Percentiles rank a stretch among this genome's conserved stretches.
Evolutionary conservation across 2,329 filamentous ascomycete species (phyloP).

Genomic region (Sarocladium kiliense): DNA sequence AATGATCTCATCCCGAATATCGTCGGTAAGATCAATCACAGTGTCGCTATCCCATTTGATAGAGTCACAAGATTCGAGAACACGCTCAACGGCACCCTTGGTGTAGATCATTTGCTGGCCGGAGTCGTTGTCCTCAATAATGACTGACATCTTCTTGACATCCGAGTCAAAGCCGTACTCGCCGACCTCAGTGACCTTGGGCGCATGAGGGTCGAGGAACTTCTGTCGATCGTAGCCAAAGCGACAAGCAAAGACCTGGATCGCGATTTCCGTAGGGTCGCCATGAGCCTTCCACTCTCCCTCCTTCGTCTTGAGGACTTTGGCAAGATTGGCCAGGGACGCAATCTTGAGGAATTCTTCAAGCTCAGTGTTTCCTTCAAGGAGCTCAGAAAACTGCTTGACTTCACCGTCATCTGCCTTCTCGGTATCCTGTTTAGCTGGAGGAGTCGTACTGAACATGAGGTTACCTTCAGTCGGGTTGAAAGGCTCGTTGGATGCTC

Average conservation of each 20-base stretch:
- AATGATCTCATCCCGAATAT: constrained; percentile 49
- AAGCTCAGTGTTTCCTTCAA: constrained; percentile 42
- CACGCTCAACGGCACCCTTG: constrained; percentile 63
- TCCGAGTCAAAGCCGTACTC: constrained; percentile 55
- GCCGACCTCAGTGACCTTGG: constrained; percentile 34
- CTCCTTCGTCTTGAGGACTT: constrained; percentile 49
- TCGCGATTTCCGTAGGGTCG: constrained; percentile 54
- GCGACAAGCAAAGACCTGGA: constrained; percentile 51
- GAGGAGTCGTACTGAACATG: constrained; percentile 29
- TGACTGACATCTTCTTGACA: constrained; percentile 54
- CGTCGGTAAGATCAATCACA: constrained; percentile 42
- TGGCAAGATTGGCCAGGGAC: constrained; percentile 60
- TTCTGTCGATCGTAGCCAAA: constrained; percentile 38
- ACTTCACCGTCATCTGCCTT: constrained; percentile 21
- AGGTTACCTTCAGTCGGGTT: constrained; percentile 50
- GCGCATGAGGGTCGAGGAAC: constrained; percentile 17
- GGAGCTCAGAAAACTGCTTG: constrained; percentile 22
- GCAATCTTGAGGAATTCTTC: constrained; percentile 57
- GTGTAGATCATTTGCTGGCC: constrained; percentile 41
- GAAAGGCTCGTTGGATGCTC: constrained; percentile 47
- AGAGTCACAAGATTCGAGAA: constrained; percentile 56
- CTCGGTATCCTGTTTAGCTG: constrained; percentile 22
- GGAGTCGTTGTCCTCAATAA: constrained; percentile 32
- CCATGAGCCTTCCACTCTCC: constrained; percentile 58
- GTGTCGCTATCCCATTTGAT: constrained; percentile 38